Base-by-base conservation (phyloP, 345 rosid species). In the Eucalyptus marginata region DNA sequence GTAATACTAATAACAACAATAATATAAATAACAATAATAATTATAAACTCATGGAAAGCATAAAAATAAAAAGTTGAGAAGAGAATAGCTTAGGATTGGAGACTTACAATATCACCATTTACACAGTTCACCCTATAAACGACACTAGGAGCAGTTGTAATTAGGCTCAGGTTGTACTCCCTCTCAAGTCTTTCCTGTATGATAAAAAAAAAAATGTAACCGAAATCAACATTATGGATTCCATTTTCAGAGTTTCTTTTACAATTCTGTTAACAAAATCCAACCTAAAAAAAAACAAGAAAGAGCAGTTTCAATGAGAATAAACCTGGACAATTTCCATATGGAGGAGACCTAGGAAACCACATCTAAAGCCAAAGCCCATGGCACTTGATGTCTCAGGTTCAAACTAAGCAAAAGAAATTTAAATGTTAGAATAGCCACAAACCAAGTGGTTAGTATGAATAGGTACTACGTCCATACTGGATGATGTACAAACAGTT, bases 301-400 rank as follows among this genome's bases (percentile, higher is more conserved):
- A 43, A 49, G 16, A 83, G 33, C 47, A 76, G 9, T 76, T 76
- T 29, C 49, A 43, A 80, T 18, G 51, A 83, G 87, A 86, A 88
- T 92, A 93, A 88, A 94, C 99, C 99, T 98, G 99, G 90, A 98
- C 99, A 91, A 98, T 98, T 95, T 98, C 99, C 99, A 98, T 96
- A 93, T 97, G 99, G 81, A 97, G 99, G 92, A 97, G 99, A 91
- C 99, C 99, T 95, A 97, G 90, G 93, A 96, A 97, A 86, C 99
- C 99, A 86, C 99, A 97, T 91, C 99, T 95, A 93, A 96, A 97
- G 90, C 99, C 99, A 93, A 96, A 97, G 89, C 99, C 99, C 99
- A 97, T 97, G 89, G 99, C 99, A 92, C 93, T 97, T 91, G 99
- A 97, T 84, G 96, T 92, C 94, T 97, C 99, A 44, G 99, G 99